A percentile compares a stretch with the other conserved stretches of the same genome.
Evolutionary conservation across 176 grass and related monocot genomes (phyloP).

Genomic region (Carex scoparia): DNA sequence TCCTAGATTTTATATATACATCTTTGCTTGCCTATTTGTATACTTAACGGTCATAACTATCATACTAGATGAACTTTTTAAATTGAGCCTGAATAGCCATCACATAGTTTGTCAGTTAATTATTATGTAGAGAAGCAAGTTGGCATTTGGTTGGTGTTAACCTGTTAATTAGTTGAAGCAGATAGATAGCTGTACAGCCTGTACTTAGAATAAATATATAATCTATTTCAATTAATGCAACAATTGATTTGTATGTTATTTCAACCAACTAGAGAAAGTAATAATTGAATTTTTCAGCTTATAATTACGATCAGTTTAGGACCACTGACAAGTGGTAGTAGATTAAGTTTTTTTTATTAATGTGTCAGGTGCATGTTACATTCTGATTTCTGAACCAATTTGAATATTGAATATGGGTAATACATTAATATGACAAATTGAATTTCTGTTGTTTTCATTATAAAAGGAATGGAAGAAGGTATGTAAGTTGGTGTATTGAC

Average conservation of each 20-base stretch:
- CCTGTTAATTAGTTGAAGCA: too few relatives aligned
- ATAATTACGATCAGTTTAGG: not conserved
- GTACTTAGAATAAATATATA: not conserved
- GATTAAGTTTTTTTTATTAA: not conserved
- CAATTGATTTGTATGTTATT: not conserved
- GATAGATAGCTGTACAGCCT: not conserved
- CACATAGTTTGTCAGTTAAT: not conserved
- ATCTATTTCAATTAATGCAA: not conserved
- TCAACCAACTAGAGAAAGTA: slow-evolving; percentile 9
- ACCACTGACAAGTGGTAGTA: slow-evolving; percentile 22
- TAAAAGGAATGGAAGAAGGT: not conserved
- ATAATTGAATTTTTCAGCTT: not conserved
- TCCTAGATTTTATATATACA: not conserved
- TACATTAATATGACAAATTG: not conserved
- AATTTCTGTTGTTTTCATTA: not conserved
- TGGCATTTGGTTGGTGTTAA: not conserved
- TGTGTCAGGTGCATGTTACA: slow-evolving; percentile 23
- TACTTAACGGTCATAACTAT: slow-evolving; percentile 4
- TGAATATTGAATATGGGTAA: not conserved
- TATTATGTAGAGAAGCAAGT: not conserved
- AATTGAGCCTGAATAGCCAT: not conserved
- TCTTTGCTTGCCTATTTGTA: not conserved
- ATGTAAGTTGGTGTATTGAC: not conserved
- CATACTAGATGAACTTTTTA: not conserved
- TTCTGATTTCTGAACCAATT: not conserved